Evolutionary conservation across 2,329 filamentous ascomycete species (phyloP).

Genomic region (Onygenales sp.): DNA sequence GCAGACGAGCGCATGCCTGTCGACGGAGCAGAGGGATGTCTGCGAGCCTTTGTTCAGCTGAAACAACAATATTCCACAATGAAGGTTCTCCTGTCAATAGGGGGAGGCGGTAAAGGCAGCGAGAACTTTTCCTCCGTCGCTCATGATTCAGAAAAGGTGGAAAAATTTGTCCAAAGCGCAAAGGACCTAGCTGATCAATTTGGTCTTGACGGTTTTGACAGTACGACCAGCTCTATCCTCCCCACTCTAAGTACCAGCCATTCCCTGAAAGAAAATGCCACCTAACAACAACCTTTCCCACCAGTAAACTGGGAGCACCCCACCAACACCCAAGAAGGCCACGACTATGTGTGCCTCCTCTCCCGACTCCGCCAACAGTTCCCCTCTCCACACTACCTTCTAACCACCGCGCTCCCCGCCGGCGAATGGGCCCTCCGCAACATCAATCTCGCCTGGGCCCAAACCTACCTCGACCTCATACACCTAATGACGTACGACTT

Average conservation of each 20-base stretch:
- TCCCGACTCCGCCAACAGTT: conserved; percentile 56
- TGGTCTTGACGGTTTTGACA: conserved; percentile 65
- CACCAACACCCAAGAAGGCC: conserved; percentile 53
- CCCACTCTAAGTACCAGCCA: background rate
- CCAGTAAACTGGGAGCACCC: conserved; percentile 77
- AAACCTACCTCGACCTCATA: conserved; percentile 61
- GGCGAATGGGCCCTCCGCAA: conserved; percentile 56
- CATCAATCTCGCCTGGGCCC: conserved; percentile 56
- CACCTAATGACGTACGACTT: conserved; percentile 80
- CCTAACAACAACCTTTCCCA: background rate
- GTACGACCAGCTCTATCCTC: conserved; percentile 37
- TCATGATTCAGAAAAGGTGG: conserved; percentile 47
- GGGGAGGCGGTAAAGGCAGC: conserved; percentile 55
- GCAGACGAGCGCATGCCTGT: conserved; percentile 64
- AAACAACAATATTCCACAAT: conserved; percentile 63
- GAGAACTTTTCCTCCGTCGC: conserved; percentile 61
- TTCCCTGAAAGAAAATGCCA: background rate
- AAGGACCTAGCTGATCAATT: conserved; percentile 59
- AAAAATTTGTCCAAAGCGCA: conserved; percentile 62
- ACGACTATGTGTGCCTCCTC: conserved; percentile 61
- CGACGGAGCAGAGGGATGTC: conserved; percentile 60
- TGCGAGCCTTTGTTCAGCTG: conserved; percentile 63
- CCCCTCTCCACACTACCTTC: conserved; percentile 57
- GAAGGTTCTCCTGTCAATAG: conserved; percentile 68
- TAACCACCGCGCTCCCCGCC: conserved; percentile 65